Evolutionary conservation across 2,329 filamentous ascomycete genomes (phyloP), one percentile per base, ranked within the genome.

Genomic region (Fusarium equiseti): DNA sequence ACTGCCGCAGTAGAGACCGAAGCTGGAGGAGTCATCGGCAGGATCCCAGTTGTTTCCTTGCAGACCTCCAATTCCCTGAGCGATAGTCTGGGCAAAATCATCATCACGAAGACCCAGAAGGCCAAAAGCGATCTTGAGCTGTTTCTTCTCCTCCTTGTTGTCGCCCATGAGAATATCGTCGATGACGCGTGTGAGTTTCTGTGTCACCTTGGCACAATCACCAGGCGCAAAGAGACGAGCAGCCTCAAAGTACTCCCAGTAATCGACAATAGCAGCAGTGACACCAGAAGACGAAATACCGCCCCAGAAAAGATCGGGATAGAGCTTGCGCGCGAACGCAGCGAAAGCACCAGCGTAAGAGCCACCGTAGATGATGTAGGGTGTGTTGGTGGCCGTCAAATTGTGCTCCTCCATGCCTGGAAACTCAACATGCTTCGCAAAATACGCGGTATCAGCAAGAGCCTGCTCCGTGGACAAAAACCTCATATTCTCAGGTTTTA

Each of bases 381-480:
- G 88, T 0, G 89, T 89, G 5, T 83, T 84, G 1, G 87, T 82
- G 0, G 92, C 87, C 0, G 88, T 93, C 40, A 96, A 80, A 68
- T 94, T 86, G 26, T 86, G 75, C 66, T 92, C 80, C 75, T 92
- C 90, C 8, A 94, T 80, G 0, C 92, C 92, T 0, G 88, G 84
- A 66, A 95, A 94, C 53, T 88, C 83, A 43, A 94, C 85, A 70
- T 96, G 87, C 66, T 88, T 81, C 0, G 93, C 92, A 80, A 97
- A 97, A 79, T 93, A 97, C 3, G 89, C 92, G 45, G 90, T 89
- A 77, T 97, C 94, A 10, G 93, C 93, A 42, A 97, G 78, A 0
- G 93, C 90, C 78, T 97, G 94, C 73, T 95, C 92, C 0, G 93
- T 96, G 1, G 92, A 91, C 75, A 97, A 82, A 83, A 96, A 97